These are phyloP conservation scores for Ophiocordyceps sinensis DNA, from an alignment of 2,329 filamentous ascomycete species.

Conservation along the genomic window DNA sequence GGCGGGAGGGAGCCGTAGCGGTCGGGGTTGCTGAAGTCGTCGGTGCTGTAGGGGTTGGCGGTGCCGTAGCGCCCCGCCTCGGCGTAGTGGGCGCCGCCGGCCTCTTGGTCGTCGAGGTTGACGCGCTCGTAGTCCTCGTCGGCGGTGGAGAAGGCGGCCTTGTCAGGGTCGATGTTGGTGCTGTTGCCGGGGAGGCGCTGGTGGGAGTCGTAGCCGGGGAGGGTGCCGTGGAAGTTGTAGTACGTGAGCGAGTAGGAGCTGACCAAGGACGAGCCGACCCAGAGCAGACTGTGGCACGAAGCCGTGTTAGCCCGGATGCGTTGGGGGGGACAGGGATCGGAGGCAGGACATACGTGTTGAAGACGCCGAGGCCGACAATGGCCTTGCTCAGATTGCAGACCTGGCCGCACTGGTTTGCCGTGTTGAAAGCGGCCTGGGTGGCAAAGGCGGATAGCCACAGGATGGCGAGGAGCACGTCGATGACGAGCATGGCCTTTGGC, in stretches of 20 bases:
- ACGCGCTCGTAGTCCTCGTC: constrained; percentile 52
- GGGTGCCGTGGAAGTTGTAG: constrained; percentile 44
- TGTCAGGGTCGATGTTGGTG: constrained; percentile 51
- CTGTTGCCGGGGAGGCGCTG: constrained; percentile 22
- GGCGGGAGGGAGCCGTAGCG: constrained; percentile 23
- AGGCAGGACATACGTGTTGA: constrained; percentile 45
- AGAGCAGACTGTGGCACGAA: constrained; percentile 33
- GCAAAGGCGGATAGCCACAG: constrained; percentile 56
- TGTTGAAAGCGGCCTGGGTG: constrained; percentile 50
- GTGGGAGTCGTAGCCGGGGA: constrained; percentile 45
- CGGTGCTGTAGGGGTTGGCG: constrained; percentile 21
- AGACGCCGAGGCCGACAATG: constrained; percentile 46
- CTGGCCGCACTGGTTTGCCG: constrained; percentile 35
- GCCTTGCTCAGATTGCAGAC: constrained; percentile 48
- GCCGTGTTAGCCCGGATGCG: background rate
- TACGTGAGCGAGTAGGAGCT: constrained; percentile 47
- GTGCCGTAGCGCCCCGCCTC: constrained; percentile 20
- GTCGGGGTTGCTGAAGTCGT: constrained; percentile 23
- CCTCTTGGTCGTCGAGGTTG: constrained; percentile 38
- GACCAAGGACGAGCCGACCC: constrained; percentile 35
- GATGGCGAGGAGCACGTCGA: constrained; percentile 43
- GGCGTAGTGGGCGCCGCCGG: constrained; percentile 15
- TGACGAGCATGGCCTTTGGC: constrained; percentile 43
- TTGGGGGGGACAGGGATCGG: background rate
- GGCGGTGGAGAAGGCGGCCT: constrained; percentile 53